A percentile compares a stretch with the other conserved stretches of the same genome.
These are phyloP conservation scores for Lolium multiflorum DNA, from an alignment of 176 grass and related monocot species.

Conservation along the genomic window DNA sequence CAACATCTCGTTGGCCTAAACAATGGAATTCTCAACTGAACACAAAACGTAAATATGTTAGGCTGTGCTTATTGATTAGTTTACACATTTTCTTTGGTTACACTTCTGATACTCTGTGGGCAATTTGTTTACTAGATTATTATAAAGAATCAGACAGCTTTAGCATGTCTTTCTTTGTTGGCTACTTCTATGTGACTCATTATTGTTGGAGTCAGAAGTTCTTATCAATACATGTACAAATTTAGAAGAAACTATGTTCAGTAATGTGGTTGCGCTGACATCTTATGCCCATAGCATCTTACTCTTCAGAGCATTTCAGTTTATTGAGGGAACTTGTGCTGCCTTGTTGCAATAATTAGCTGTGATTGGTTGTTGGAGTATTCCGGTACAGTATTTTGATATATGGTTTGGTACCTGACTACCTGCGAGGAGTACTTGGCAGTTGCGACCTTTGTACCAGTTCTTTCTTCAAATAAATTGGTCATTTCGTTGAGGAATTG, in stretches of 20 bases:
- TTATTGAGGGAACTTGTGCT: neutral
- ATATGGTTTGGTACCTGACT: neutral
- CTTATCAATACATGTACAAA: neutral
- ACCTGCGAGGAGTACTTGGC: neutral
- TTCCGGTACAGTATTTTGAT: conserved; percentile 8
- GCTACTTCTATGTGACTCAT: neutral
- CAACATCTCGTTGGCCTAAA: neutral
- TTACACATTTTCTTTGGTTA: neutral
- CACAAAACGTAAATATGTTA: neutral
- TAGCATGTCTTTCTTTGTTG: neutral
- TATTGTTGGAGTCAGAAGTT: neutral
- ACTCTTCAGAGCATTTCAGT: neutral
- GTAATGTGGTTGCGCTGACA: neutral
- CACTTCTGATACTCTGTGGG: neutral
- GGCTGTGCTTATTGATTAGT: neutral
- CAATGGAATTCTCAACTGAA: neutral
- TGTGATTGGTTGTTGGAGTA: neutral
- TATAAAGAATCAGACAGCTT: neutral
- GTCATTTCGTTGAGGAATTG: neutral
- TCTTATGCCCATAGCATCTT: neutral
- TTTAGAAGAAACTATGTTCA: conserved; percentile 14
- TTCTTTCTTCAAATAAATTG: neutral
- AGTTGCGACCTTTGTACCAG: neutral
- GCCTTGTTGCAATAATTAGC: neutral
- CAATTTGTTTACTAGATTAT: neutral